These are phyloP conservation scores for Teratosphaeria viscida DNA, from an alignment of 2,329 filamentous ascomycete genomes.

Conservation along the genomic window DNA sequence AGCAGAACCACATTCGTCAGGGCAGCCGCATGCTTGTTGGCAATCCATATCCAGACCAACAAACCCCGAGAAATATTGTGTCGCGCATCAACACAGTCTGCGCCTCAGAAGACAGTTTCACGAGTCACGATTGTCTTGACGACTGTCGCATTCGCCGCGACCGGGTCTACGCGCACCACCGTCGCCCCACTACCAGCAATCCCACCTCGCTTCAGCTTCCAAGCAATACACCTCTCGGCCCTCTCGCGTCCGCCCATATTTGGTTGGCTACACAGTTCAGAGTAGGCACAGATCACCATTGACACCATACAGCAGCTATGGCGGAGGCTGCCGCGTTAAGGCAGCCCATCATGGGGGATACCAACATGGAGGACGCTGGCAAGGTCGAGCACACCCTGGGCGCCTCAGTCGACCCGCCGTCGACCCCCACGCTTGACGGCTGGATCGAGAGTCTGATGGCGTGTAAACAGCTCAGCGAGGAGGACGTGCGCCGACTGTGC, in stretches of 20 bases:
- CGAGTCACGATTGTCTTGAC: not conserved
- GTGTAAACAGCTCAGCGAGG: constrained; percentile 95
- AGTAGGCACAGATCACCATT: not conserved
- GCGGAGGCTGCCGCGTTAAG: constrained; percentile 26
- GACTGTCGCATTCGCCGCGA: not conserved
- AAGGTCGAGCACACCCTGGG: constrained; percentile 66
- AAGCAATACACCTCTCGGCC: not conserved
- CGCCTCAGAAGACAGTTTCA: not conserved
- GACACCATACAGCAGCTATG: constrained; percentile 1
- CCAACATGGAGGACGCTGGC: constrained; percentile 97
- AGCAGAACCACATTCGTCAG: not conserved
- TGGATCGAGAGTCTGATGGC: constrained; percentile 98
- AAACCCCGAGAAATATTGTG: not conserved
- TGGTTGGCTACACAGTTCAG: not conserved
- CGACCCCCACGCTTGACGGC: constrained; percentile 85
- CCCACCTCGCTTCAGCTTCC: not conserved
- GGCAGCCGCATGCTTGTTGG: not conserved
- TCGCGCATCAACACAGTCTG: not conserved
- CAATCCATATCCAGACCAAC: not conserved
- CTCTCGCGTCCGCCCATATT: not conserved
- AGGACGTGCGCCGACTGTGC: constrained; percentile 90
- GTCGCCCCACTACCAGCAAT: not conserved
- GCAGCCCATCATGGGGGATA: constrained; percentile 48
- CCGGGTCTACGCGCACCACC: not conserved
- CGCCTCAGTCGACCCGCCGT: constrained; percentile 62